phyloP scores from a whole-genome alignment of 257 asterid species.

The Striga asiatica region DNA sequence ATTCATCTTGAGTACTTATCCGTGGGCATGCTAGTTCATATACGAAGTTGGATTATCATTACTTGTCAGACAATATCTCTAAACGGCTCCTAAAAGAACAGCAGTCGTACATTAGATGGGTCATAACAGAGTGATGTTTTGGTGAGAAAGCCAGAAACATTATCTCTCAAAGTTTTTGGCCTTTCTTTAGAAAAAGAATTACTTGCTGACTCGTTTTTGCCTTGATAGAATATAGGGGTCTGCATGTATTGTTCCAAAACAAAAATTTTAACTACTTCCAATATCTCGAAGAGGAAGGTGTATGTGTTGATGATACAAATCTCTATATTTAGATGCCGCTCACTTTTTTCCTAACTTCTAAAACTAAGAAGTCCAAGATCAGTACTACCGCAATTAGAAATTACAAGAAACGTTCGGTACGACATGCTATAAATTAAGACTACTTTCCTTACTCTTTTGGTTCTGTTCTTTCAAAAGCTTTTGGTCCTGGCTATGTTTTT shows the following conservation, averaged over 20 bases:
- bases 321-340: no score
- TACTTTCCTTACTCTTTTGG: constrained; percentile 46
- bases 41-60: no score
- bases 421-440: not conserved
- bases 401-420: not conserved
- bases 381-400: not conserved
- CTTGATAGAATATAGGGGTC: no score
- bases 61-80: no score
- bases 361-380: constrained; percentile 10
- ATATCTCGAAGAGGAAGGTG: not conserved
- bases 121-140: no score
- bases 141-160: not conserved
- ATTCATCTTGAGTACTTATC: no score
- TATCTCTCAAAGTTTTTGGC: not conserved
- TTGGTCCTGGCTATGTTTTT: constrained; percentile 35
- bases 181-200: not conserved
- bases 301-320: no score
- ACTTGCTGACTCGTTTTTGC: not conserved
- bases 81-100: no score
- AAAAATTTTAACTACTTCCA: no score
- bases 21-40: no score
- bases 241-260: not conserved
- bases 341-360: no score
- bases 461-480: constrained; percentile 52
- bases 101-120: no score